phyloP scores from a whole-genome alignment of 2,329 filamentous ascomycete genomes.

The Colletotrichum costaricense region DNA sequence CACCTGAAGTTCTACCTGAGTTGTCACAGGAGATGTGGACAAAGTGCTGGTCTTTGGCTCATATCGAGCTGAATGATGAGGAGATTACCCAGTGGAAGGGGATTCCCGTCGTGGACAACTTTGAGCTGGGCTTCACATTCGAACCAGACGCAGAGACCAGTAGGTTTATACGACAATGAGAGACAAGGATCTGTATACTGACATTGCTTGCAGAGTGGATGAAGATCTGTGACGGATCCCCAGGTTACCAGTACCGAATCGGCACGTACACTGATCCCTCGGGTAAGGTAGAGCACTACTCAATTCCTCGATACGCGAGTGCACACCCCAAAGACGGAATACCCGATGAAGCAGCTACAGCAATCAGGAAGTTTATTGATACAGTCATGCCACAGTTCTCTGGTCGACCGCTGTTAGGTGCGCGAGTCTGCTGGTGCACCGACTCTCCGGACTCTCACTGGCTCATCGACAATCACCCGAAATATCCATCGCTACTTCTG shows the following conservation, averaged over 20 bases:
- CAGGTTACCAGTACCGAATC: slow-evolving; percentile 33
- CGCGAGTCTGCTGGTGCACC: slow-evolving; percentile 46
- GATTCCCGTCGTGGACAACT: slow-evolving; percentile 30
- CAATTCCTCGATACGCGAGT: slow-evolving; percentile 34
- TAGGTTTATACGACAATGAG: neutral
- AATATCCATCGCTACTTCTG: slow-evolving; percentile 35
- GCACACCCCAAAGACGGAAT: slow-evolving; percentile 32
- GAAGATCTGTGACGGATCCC: slow-evolving; percentile 37
- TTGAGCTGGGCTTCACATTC: slow-evolving; percentile 37
- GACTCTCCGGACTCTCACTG: slow-evolving; percentile 48
- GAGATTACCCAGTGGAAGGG: slow-evolving; percentile 24
- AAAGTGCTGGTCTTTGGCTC: slow-evolving; percentile 28
- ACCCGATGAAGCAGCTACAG: slow-evolving; percentile 28
- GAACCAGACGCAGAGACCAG: slow-evolving; percentile 35
- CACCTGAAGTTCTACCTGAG: slow-evolving; percentile 19
- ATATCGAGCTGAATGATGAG: slow-evolving; percentile 15
- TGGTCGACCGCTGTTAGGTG: slow-evolving; percentile 38
- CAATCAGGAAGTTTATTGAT: slow-evolving; percentile 30
- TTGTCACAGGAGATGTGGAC: slow-evolving; percentile 24
- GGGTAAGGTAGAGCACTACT: slow-evolving; percentile 30
- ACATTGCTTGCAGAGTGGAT: slow-evolving; percentile 16
- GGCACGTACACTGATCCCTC: slow-evolving; percentile 22
- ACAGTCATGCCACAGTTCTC: slow-evolving; percentile 41
- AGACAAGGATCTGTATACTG: neutral
- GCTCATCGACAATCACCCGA: slow-evolving; percentile 42